phyloP scores from a whole-genome alignment of 108 stramenopile genomes.

The Skeletonema marinoi region DNA sequence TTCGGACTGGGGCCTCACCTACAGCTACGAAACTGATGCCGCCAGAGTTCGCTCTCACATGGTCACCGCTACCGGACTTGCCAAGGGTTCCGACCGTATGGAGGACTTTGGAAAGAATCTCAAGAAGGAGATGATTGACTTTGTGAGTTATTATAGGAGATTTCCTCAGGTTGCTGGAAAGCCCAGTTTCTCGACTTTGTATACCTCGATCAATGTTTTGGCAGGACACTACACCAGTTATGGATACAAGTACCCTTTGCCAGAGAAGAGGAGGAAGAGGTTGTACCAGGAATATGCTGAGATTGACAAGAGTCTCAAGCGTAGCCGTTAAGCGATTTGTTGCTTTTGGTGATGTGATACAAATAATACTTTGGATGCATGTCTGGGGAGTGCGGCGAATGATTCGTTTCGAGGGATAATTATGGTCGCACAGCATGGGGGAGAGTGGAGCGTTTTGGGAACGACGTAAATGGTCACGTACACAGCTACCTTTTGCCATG shows the following conservation, averaged over 20 bases:
- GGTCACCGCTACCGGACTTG: slow-evolving; percentile 83
- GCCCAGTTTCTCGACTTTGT: slow-evolving; percentile 92
- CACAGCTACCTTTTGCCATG: neutral
- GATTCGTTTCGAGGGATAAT: neutral
- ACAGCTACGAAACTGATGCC: slow-evolving; percentile 93
- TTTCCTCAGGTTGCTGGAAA: slow-evolving; percentile 93
- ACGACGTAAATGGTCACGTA: neutral
- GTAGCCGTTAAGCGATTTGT: slow-evolving; percentile 66
- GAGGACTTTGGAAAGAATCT: slow-evolving; percentile 92
- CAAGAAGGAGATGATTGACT: slow-evolving; percentile 98
- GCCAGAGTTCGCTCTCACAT: slow-evolving; percentile 91
- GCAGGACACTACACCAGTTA: slow-evolving; percentile 97
- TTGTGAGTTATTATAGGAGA: slow-evolving; percentile 90
- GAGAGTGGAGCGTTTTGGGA: neutral
- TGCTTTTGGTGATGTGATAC: neutral
- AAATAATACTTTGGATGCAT: neutral
- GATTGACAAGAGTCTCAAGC: slow-evolving; percentile 90
- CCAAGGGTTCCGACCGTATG: slow-evolving; percentile 89
- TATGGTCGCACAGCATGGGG: neutral
- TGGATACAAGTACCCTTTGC: slow-evolving; percentile 97
- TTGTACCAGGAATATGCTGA: slow-evolving; percentile 96
- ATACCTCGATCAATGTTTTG: slow-evolving; percentile 95
- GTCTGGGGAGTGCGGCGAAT: neutral
- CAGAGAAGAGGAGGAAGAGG: slow-evolving; percentile 97
- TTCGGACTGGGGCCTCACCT: slow-evolving; percentile 84